phyloP scores from a whole-genome alignment of 2,329 filamentous ascomycete genomes.

The Amauroascus verrucosus region DNA sequence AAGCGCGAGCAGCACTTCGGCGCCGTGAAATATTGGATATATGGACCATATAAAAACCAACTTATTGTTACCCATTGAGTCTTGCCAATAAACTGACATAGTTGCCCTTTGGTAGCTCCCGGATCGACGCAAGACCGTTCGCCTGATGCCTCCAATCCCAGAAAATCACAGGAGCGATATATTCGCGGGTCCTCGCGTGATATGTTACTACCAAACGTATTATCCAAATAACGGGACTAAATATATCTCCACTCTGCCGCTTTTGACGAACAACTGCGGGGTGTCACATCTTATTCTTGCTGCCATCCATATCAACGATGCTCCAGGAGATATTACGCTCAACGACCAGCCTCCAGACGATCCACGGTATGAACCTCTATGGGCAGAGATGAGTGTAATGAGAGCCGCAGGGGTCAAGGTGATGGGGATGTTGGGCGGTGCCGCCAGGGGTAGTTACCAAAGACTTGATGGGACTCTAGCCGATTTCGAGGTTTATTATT shows the following conservation, averaged over 20 bases:
- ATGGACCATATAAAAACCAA: no score
- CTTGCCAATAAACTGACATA: no score
- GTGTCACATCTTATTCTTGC: conserved; percentile 77
- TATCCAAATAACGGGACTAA: conserved; percentile 43
- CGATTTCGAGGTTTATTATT: conserved; percentile 64
- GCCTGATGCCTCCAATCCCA: conserved; percentile 32
- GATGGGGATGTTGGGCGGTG: conserved; percentile 78
- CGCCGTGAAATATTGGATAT: no score
- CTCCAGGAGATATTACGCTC: conserved; percentile 58
- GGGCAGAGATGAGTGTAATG: conserved; percentile 64
- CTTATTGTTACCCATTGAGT: no score
- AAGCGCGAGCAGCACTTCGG: no score
- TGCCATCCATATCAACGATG: conserved; percentile 70
- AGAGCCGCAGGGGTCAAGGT: conserved; percentile 67
- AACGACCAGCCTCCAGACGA: conserved; percentile 69
- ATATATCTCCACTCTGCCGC: conserved; percentile 52
- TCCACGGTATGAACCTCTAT: conserved; percentile 59
- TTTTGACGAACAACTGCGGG: conserved; percentile 49
- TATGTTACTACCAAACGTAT: conserved; percentile 55
- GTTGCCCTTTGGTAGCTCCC: no score
- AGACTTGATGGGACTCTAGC: conserved; percentile 48
- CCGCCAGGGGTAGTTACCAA: conserved; percentile 62
- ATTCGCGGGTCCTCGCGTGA: conserved; percentile 28
- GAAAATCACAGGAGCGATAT: conserved; percentile 9
- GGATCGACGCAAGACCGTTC: not conserved